phyloP scores from a whole-genome alignment of 2,329 filamentous ascomycete genomes.

The Fusarium pseudograminearum region DNA sequence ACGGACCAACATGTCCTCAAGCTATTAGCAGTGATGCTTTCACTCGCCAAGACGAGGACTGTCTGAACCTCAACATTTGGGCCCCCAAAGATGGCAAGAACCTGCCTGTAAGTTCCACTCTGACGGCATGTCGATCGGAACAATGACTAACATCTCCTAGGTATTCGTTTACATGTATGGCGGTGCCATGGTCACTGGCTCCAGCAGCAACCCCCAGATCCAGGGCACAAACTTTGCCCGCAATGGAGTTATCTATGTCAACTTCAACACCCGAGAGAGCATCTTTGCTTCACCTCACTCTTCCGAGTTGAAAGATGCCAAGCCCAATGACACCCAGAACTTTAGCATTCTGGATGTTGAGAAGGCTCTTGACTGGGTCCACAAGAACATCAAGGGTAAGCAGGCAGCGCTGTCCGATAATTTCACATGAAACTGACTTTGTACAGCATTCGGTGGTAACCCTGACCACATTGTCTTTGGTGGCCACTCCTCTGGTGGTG shows the following conservation, averaged over 20 bases:
- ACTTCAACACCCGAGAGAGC: slow-evolving; percentile 57
- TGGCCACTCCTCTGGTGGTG: slow-evolving; percentile 55
- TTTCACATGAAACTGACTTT: slow-evolving; percentile 2
- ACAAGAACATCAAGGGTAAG: slow-evolving; percentile 41
- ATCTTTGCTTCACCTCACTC: slow-evolving; percentile 60
- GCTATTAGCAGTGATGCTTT: slow-evolving; percentile 33
- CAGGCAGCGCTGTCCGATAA: too few relatives aligned
- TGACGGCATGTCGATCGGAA: background rate
- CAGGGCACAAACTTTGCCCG: slow-evolving; percentile 54
- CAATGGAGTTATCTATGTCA: slow-evolving; percentile 54
- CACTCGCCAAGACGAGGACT: slow-evolving; percentile 53
- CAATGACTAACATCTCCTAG: slow-evolving; percentile 9
- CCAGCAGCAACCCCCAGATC: slow-evolving; percentile 55
- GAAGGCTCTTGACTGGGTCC: slow-evolving; percentile 46
- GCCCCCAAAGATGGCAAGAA: slow-evolving; percentile 40
- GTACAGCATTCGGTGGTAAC: slow-evolving; percentile 57
- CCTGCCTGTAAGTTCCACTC: slow-evolving; percentile 44
- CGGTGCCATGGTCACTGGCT: slow-evolving; percentile 49
- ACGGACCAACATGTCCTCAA: slow-evolving; percentile 44
- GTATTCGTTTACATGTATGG: slow-evolving; percentile 59
- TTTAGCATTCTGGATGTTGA: slow-evolving; percentile 46
- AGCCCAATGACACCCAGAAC: slow-evolving; percentile 42
- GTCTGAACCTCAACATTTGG: slow-evolving; percentile 58
- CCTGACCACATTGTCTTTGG: slow-evolving; percentile 60
- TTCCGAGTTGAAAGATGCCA: slow-evolving; percentile 48